Evolutionary conservation across 805 yeast species (phyloP), one percentile per base, ranked within the genome.

Genomic region (Kodamaea neixiangensis): DNA sequence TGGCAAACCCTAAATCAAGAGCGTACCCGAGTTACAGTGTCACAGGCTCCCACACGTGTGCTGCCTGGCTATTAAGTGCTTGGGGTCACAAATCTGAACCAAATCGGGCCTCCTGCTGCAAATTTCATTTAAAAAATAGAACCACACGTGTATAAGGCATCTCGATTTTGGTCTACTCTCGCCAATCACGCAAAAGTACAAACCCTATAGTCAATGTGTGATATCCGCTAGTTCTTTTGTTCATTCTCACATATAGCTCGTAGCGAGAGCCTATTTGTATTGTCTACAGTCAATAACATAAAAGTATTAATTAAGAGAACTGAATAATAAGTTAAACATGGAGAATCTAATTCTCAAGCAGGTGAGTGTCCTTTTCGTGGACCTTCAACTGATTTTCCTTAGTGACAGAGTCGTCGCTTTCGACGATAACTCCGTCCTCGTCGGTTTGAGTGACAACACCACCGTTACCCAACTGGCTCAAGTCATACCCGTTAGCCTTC

Each of bases 401-500:
- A 13, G 40, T 15, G 15, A 44, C 33, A 5, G 25, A 21, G 11
- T 17, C 42, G 11, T 44, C 47, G 25, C 31, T 52, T 54, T 62
- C 51, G 38, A 63, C 58, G 44, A 57, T 9, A 61, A 64, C 31
- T 54, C 56, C 13, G 41, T 19, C 40, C 21, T 40, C 39, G 39
- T 40, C 46, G 14, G 6, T 42, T 18, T 38, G 37, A 13, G 21
- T 40, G 18, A 44, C 44, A 11, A 25, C 44, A 40, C 46, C 52
- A 33, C 61, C 57, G 35, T 17, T 37, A 47, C 83, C 96, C 62
- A 89, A 69, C 59, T 73, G 78, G 29, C 77, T 55, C 49, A 81
- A 73, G 64, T 90, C 96, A 66, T 79, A 91, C 31, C 96, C 96
- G 51, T 86, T 76, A 13, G 72, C 73, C 48, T 66, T 71, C 61